phyloP scores from a whole-genome alignment of 2,329 filamentous ascomycete genomes.

The Pseudogymnoascus sp. region DNA sequence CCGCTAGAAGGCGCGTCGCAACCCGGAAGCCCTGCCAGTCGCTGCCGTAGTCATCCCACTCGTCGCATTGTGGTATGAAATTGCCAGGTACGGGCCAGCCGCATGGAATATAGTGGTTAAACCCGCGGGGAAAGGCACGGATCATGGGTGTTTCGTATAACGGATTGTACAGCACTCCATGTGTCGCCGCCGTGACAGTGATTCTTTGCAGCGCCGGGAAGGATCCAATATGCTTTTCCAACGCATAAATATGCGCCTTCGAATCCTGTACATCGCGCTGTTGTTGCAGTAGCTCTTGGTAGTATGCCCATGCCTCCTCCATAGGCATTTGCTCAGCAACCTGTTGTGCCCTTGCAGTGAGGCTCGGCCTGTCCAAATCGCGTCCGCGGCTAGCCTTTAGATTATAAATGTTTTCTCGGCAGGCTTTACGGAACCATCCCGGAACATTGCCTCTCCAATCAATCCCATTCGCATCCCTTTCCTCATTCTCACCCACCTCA shows the following conservation, averaged over 20 bases:
- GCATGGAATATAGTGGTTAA: slow-evolving; percentile 29
- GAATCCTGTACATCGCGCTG: slow-evolving; percentile 28
- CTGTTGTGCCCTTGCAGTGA: not conserved
- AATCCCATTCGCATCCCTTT: not conserved
- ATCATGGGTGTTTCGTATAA: slow-evolving; percentile 37
- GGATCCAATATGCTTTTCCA: slow-evolving; percentile 28
- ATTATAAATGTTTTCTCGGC: not conserved
- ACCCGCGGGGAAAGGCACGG: slow-evolving; percentile 32
- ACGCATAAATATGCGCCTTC: slow-evolving; percentile 25
- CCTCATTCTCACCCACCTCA: not conserved
- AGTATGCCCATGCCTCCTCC: slow-evolving; percentile 26
- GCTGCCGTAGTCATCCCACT: slow-evolving; percentile 17
- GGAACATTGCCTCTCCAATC: not conserved
- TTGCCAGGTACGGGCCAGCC: not conserved
- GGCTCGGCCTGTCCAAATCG: not conserved
- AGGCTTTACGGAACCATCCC: not conserved
- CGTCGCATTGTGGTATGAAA: slow-evolving; percentile 3
- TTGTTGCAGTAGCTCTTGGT: slow-evolving; percentile 28
- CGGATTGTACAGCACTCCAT: slow-evolving; percentile 31
- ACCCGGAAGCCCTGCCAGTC: slow-evolving; percentile 29
- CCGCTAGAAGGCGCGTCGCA: slow-evolving; percentile 24
- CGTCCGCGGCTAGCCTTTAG: not conserved
- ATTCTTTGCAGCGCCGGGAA: slow-evolving; percentile 33
- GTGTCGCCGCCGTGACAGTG: slow-evolving; percentile 33
- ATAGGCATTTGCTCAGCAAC: slow-evolving; percentile 17